Evolutionary conservation across 1,284 basidiomycete genomes (phyloP), one percentile per base, ranked within the genome.

Genomic region (Macrocystidia cucumis): DNA sequence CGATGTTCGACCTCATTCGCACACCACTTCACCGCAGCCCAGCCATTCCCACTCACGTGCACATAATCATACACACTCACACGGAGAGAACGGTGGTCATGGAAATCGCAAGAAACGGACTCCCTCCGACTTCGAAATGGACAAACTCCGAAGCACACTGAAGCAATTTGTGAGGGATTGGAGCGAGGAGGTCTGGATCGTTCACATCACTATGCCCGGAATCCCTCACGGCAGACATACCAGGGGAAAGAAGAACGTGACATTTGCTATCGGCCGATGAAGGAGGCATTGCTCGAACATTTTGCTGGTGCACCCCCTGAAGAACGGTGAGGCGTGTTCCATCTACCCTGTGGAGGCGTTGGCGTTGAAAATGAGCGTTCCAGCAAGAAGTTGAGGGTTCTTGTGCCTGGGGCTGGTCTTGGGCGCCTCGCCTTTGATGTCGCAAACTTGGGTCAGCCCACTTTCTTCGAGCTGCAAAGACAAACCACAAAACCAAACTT

Each of bases 91-190:
- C 32, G 49, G 45, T 23, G 40, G 37, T 33, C 46, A 43, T n/a
- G 44, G 35, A 20, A 54, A 41, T 29, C 51, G 44, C 12, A 55
- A 55, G 27, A 56, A 52, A 34, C 71, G 72, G 44, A 69, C 63
- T 40, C 71, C 76, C 1, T 77, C 70, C 1, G 81, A 85, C 21
- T 71, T 72, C 44, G 82, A 87, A 48, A 81, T 85, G 76, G 84
- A 95, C 56, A 93, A 93, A 51, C 63, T 96, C 17, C 66, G 89
- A 39, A 91, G 87, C 50, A 93, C 90, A 0, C 59, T 96, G 25
- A 89, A 92, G 50, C 90, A 92, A 47, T 82, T 93, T 37, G 91
- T 91, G 6, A 72, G 91, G 9, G 91, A 95, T 50, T 96, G 91
- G 91, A 86, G 84, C 38, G 70, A 66, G 44, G 79, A 89, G 65